Percentiles rank a stretch among this genome's conserved stretches.
phyloP scores from a whole-genome alignment of 192 early-diverging fungal genomes.

The Gonapodya sp. region DNA sequence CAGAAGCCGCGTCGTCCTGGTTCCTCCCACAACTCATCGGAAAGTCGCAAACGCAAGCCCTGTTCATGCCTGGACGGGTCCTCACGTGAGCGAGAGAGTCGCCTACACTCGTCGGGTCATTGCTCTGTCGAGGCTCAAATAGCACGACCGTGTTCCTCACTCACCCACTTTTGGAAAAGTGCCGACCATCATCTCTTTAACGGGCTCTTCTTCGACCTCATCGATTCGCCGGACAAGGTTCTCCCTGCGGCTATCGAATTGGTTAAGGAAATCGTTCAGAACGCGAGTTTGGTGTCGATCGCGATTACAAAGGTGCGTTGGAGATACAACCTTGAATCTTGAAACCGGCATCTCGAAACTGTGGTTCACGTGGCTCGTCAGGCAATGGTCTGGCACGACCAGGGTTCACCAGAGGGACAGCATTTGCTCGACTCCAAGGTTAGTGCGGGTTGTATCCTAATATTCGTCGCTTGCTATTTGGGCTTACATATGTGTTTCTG shows the following conservation, averaged over 20 bases:
- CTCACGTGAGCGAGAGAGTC: no score
- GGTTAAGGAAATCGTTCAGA: background rate
- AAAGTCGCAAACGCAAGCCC: slow-evolving; percentile 18
- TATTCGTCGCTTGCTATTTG: background rate
- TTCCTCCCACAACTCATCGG: slow-evolving; percentile 12
- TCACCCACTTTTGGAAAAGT: background rate
- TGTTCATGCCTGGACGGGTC: slow-evolving; percentile 11
- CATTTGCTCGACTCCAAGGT: slow-evolving; percentile 18
- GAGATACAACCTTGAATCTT: no score
- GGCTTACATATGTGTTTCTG: background rate
- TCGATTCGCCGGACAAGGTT: slow-evolving; percentile 5
- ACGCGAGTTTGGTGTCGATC: background rate
- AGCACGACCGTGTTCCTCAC: slow-evolving; percentile 5
- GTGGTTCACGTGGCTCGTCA: no score
- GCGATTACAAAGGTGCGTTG: slow-evolving; percentile 1
- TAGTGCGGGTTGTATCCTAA: background rate
- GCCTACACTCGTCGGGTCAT: no score
- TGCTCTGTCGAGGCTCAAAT: no score
- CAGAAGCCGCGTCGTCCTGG: slow-evolving; percentile 16
- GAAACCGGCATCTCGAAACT: no score
- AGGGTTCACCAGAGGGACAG: slow-evolving; percentile 9
- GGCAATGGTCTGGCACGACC: slow-evolving; percentile 15
- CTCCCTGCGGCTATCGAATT: slow-evolving; percentile 7
- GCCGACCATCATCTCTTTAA: slow-evolving; percentile 5
- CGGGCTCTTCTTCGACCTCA: slow-evolving; percentile 1